These are phyloP conservation scores for Scutellaria minor DNA, from an alignment of 257 asterid genomes.

Conservation along the genomic window DNA sequence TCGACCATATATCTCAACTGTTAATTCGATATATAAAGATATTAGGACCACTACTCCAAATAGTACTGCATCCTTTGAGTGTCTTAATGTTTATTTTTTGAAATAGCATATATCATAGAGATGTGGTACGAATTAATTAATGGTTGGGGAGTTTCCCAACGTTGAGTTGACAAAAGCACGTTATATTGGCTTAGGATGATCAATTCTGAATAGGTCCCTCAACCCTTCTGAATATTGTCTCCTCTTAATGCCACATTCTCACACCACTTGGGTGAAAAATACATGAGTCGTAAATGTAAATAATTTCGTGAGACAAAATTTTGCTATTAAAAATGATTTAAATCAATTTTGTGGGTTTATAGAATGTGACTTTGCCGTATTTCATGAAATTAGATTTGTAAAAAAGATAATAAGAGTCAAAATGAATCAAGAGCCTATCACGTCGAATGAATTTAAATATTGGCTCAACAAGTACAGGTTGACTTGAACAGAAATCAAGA, in stretches of 20 bases:
- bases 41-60: too few species aligned
- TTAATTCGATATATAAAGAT: too few species aligned
- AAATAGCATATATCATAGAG: neutral
- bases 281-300: too few species aligned
- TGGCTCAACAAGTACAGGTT: neutral
- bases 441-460: neutral
- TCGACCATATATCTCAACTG: too few species aligned
- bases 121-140: neutral
- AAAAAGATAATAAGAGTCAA: neutral
- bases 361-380: too few species aligned
- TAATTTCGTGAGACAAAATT: too few species aligned
- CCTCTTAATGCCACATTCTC: neutral
- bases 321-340: too few species aligned
- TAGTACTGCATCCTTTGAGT: too few species aligned
- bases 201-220: slow-evolving; percentile 19
- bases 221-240: slow-evolving; percentile 11
- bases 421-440: neutral
- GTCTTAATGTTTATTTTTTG: too few species aligned
- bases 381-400: too few species aligned
- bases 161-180: slow-evolving; percentile 35
- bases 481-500: neutral
- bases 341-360: too few species aligned
- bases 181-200: slow-evolving; percentile 14
- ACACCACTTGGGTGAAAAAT: neutral
- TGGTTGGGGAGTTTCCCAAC: slow-evolving; percentile 9